Base-by-base conservation (phyloP, 2,329 filamentous ascomycete genomes). In the Calonectria fujianensis region DNA sequence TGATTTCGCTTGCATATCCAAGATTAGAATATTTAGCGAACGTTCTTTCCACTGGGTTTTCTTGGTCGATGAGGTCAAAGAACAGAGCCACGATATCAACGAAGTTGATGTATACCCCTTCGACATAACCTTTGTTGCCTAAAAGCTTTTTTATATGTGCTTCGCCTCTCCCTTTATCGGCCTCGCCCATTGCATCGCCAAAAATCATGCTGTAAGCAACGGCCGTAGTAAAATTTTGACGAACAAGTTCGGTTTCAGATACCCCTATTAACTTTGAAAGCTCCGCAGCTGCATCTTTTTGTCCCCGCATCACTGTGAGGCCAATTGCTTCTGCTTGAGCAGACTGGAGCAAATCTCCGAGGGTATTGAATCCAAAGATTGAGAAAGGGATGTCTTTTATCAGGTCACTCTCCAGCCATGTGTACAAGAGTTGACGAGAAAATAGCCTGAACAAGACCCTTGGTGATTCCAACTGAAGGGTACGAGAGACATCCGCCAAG, bases 351-450 rank as follows among this genome's bases (percentile, higher is more conserved):
- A 99, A 89, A 6, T 95, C 92, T 24, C 88, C 83, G 2, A 98
- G 89, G 20, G 86, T 91, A 1, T 85, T 73, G 81, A 97, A 99
- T 1, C 93, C 94, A 83, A 99, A 99, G 2, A 97, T 94, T n/a
- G 89, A 87, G 81, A 91, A 98, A 0, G 97, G 96, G 64, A 99
- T 94, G 4, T 91, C 88, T n/a, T 90, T 87, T 10, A 98, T 87
- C 1, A 87, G 85, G 73, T 93, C 90, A 0, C 86, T 86, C 75
- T 95, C 92, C 4, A 97, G 90, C 96, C 96, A 99, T 0, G 96
- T 98, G 82, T 95, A 98, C 4, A 98, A 87, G 9, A 99, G 89
- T 81, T 99, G 97, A 2, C 96, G 93, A 9, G 95, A 93, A 82
- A 98, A 99, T 0, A 98, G 87, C 8, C 88, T 88, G 82, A 99